Base-by-base conservation (phyloP, 1,284 basidiomycete genomes). In the Rhodotorula sp. region DNA sequence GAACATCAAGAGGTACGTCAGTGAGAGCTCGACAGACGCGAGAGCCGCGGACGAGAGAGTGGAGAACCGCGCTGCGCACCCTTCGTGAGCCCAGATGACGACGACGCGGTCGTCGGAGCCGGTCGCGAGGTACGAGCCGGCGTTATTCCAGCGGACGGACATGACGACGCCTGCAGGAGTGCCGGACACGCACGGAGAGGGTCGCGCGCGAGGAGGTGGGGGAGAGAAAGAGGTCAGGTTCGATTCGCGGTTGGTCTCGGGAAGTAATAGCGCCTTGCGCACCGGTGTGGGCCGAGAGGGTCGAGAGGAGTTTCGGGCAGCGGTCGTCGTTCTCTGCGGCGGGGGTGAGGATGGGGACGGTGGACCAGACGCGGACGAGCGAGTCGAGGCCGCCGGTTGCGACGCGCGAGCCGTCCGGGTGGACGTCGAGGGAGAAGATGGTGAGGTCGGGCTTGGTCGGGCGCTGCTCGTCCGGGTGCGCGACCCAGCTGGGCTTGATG, bases 331-430 rank as follows among this genome's bases (percentile, higher is more conserved):
- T 88, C 74, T 94, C 92, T 0, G 88, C 87, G 23, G 87, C 85
- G 34, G 85, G 82, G 71, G 90, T 89, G 48, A 98, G 84, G 76
- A 99, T 96, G 1, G 95, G 93, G 70, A 91, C 89, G 0, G 96
- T 98, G 74, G 91, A 91, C 97, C 97, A 99, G 82, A 99, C 93
- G 73, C 94, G 90, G 75, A 99, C 89, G 85, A 97, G 97, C 61
- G 92, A 90, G 81, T 98, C 94, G 83, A 77, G 85, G 21, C 96
- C 95, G 27, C 94, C 96, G 1, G 96, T 99, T 14, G 97, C 97
- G 72, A 99, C 89, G 42, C 96, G 88, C 52, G 92, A 94, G 72
- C 92, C 92, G 80, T 99, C 96, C 0, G 97, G 97, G 80, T 97
- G 95, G 17, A 97, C 92, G 75, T 92, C 89, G 27, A 96, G 87